A percentile compares a stretch with the other conserved stretches of the same genome.
Evolutionary conservation across 169 alveolate genomes (phyloP).

Genomic region (Eimeria maxima): DNA sequence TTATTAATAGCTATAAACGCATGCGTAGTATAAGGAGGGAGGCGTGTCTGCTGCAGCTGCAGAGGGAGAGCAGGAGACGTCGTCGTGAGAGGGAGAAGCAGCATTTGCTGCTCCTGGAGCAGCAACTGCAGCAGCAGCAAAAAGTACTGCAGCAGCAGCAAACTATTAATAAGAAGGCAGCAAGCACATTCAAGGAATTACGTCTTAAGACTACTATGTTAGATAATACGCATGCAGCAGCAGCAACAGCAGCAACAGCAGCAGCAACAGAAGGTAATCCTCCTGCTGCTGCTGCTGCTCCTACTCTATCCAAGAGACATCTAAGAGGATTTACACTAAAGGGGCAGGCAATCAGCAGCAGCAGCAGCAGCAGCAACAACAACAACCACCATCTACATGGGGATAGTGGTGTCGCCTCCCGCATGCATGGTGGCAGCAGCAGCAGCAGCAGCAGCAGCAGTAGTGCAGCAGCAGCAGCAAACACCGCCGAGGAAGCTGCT

Average conservation of each 20-base stretch:
- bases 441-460: too few relatives aligned
- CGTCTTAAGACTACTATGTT: not conserved
- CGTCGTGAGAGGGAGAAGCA: constrained; percentile 1
- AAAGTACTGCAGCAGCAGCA: not conserved
- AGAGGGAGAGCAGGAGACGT: not conserved
- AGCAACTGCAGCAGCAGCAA: not conserved
- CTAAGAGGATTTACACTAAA: not conserved
- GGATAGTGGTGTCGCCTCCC: too few relatives aligned
- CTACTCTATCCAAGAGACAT: not conserved
- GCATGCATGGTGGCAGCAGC: too few relatives aligned
- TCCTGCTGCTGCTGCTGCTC: too few relatives aligned
- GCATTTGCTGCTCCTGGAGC: not conserved
- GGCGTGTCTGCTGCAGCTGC: not conserved
- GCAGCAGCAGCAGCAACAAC: too few relatives aligned
- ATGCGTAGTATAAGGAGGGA: not conserved
- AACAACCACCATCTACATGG: too few relatives aligned
- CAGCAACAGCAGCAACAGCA: not conserved
- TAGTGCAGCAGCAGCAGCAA: too few relatives aligned
- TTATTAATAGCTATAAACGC: not conserved
- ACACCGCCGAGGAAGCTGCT: too few relatives aligned
- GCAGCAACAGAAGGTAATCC: too few relatives aligned
- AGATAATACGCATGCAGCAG: not conserved
- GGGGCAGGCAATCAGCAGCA: not conserved
- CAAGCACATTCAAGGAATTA: not conserved
- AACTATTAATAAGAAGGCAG: not conserved